These are phyloP conservation scores for Amanita pallidorosea DNA, from an alignment of 768 basidiomycete genomes.

Conservation along the genomic window DNA sequence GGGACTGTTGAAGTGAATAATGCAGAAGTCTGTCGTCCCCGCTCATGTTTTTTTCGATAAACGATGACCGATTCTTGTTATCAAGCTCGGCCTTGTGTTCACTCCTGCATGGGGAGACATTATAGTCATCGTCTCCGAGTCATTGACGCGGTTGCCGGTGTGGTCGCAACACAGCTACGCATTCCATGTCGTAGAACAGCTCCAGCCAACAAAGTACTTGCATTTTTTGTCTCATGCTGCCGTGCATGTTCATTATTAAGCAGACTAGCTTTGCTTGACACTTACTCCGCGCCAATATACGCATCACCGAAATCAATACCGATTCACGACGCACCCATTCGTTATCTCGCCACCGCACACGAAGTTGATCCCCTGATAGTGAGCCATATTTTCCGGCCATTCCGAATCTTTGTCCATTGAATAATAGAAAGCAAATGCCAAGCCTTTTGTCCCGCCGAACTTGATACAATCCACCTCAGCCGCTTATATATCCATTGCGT, in stretches of 20 bases:
- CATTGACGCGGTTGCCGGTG: conserved; percentile 34
- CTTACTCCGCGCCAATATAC: conserved; percentile 40
- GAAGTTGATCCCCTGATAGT: conserved; percentile 12
- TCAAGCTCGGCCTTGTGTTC: conserved; percentile 42
- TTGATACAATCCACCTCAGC: conserved; percentile 45
- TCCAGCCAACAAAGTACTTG: conserved; percentile 37
- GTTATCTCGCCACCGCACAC: conserved; percentile 32
- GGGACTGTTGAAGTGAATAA: conserved; percentile 18
- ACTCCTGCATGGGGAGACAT: conserved; percentile 35
- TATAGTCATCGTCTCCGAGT: conserved; percentile 43
- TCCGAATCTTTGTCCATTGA: not conserved
- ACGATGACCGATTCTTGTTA: not conserved
- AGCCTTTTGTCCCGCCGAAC: conserved; percentile 44
- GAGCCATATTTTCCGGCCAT: conserved; percentile 6
- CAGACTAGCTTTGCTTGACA: conserved; percentile 42
- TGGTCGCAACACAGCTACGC: conserved; percentile 42
- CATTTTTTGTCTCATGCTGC: not conserved
- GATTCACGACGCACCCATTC: conserved; percentile 35
- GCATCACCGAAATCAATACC: conserved; percentile 24
- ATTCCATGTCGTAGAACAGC: conserved; percentile 23
- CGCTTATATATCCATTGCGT: conserved; percentile 31
- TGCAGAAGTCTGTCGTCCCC: not conserved
- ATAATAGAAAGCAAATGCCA: conserved; percentile 20
- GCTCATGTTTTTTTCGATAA: not conserved
- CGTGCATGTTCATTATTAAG: not conserved